Conservation (phyloP, 2,329 filamentous ascomycete genomes). For the Rutstroemia sydowiana region DNA sequence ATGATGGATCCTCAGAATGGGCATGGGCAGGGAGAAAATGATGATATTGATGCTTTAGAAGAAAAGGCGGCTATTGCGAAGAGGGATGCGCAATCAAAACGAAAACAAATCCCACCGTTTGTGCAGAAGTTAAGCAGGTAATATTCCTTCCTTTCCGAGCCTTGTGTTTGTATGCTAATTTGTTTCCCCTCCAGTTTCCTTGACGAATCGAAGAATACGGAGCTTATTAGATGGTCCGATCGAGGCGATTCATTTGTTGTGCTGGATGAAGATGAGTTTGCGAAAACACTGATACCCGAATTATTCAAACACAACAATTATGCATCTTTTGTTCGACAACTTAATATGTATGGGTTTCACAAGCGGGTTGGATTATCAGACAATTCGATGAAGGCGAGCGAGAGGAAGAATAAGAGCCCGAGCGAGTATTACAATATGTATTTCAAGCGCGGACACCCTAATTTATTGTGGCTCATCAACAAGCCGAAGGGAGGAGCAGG, state of each 20-base stretch:
- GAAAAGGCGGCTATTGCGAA: slow-evolving; percentile 74
- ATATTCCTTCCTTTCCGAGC: slow-evolving; percentile 27
- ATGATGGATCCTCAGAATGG: slow-evolving; percentile 25
- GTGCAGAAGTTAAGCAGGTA: slow-evolving; percentile 97
- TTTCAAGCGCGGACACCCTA: slow-evolving; percentile 87
- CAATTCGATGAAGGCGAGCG: slow-evolving; percentile 95
- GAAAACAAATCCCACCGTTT: slow-evolving; percentile 95
- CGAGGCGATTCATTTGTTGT: slow-evolving; percentile 96
- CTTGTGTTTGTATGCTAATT: slow-evolving; percentile 23
- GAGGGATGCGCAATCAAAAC: slow-evolving; percentile 78
- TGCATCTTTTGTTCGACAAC: slow-evolving; percentile 66
- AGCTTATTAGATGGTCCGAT: slow-evolving; percentile 94
- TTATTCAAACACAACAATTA: slow-evolving; percentile 77
- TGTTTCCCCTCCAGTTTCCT: slow-evolving; percentile 60
- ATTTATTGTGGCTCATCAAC: slow-evolving; percentile 91
- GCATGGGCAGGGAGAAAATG: slow-evolving; percentile 45
- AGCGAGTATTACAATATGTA: slow-evolving; percentile 98
- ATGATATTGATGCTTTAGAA: slow-evolving; percentile 73
- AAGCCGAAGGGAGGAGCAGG: slow-evolving; percentile 73
- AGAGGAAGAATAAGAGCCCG: slow-evolving; percentile 93
- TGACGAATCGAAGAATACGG: slow-evolving; percentile 85
- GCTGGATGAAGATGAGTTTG: slow-evolving; percentile 86
- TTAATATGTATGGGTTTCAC: slow-evolving; percentile 60
- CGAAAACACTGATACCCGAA: slow-evolving; percentile 65
- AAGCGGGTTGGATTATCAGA: slow-evolving; percentile 82